Conservation (phyloP, 2,329 filamentous ascomycete species). For the Aspergillus pseudonomiae region DNA sequence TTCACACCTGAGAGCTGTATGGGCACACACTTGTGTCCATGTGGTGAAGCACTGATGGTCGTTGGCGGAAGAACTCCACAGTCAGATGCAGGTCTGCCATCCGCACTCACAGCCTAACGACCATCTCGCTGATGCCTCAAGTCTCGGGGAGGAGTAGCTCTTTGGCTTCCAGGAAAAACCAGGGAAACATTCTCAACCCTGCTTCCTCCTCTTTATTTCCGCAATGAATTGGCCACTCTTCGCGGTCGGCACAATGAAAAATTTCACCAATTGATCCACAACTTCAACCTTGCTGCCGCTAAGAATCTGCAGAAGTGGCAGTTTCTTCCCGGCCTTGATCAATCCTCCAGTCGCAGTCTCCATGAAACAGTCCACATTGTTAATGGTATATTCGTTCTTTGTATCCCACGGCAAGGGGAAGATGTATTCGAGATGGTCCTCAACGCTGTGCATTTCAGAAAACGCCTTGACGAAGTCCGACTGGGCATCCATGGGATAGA, state of each 20-base stretch:
- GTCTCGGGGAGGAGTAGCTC: neutral
- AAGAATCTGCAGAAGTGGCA: conserved; percentile 74
- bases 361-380: conserved; percentile 81
- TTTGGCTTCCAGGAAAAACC: neutral
- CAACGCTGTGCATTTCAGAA: conserved; percentile 72
- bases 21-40: neutral
- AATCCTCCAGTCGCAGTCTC: conserved; percentile 79
- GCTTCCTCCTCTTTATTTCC: conserved; percentile 78
- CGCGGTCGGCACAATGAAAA: conserved; percentile 77
- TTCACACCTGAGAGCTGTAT: neutral
- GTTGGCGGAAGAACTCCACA: neutral
- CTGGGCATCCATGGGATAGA: conserved; percentile 82
- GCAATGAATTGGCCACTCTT: conserved; percentile 76
- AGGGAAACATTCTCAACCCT: conserved; percentile 23
- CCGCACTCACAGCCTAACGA: neutral
- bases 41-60: neutral
- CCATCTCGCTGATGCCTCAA: neutral
- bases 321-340: conserved; percentile 86
- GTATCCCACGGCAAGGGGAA: conserved; percentile 87
- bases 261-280: conserved; percentile 79
- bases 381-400: conserved; percentile 64
- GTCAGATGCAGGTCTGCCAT: neutral
- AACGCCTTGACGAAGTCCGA: conserved; percentile 91
- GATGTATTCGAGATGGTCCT: conserved; percentile 80
- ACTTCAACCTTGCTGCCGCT: conserved; percentile 79